Evolutionary conservation across 2,329 filamentous ascomycete species (phyloP).

Genomic region (Sporothrix protearum): DNA sequence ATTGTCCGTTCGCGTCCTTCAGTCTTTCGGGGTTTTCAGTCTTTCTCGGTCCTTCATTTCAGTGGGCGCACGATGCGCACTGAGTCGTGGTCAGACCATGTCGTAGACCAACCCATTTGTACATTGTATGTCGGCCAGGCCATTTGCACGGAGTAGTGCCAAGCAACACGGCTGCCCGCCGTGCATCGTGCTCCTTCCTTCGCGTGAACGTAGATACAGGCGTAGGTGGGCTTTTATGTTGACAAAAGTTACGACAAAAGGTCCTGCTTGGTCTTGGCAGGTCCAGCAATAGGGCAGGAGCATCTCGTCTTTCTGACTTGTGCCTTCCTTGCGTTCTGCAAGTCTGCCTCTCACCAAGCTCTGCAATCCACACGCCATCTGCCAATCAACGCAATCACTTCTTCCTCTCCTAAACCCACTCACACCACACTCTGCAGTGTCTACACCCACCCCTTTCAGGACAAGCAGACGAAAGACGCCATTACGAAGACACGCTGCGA

Average conservation of each 20-base stretch:
- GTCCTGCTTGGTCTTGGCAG: background rate
- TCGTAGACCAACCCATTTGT: no score
- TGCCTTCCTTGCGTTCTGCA: background rate
- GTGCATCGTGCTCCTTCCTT: background rate
- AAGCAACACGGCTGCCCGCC: background rate
- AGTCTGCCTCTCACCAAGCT: background rate
- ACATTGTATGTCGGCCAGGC: no score
- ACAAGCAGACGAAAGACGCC: background rate
- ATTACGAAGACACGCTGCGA: conserved; percentile 6
- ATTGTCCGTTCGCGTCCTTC: background rate
- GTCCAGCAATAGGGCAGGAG: background rate
- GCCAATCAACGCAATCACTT: background rate
- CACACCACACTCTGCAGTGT: conserved; percentile 6
- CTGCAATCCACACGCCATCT: background rate
- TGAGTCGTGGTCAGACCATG: background rate
- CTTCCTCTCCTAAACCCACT: background rate
- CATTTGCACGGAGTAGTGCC: background rate
- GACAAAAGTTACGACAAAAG: background rate
- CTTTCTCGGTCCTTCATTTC: background rate
- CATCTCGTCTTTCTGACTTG: background rate
- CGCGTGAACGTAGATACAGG: no score
- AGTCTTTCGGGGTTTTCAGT: background rate
- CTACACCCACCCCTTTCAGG: background rate
- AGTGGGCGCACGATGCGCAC: background rate
- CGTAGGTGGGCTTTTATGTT: background rate